A percentile compares a stretch with the other conserved stretches of the same genome.
phyloP scores from a whole-genome alignment of 805 yeast species.

The Blastobotrys terrestris region DNA sequence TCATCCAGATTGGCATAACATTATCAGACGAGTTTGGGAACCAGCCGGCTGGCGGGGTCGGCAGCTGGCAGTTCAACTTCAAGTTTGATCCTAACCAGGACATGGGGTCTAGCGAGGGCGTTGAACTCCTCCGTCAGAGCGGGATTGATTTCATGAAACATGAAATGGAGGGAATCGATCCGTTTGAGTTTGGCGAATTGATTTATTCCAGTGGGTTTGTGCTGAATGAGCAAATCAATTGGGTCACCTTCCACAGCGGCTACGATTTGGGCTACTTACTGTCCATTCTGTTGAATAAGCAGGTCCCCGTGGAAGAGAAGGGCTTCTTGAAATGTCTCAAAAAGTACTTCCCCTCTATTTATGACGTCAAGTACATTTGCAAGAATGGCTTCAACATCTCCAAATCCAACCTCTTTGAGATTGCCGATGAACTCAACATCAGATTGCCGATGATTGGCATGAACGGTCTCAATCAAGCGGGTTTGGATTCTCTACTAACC shows the following conservation, averaged over 20 bases:
- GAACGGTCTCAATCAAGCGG: constrained; percentile 37
- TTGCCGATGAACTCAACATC: constrained; percentile 40
- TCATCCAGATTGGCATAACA: constrained; percentile 82
- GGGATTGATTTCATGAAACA: constrained; percentile 79
- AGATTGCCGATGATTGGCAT: constrained; percentile 11
- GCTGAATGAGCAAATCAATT: constrained; percentile 60
- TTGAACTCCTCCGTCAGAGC: constrained; percentile 70
- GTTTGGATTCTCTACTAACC: constrained; percentile 39
- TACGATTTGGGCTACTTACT: constrained; percentile 90
- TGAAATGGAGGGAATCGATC: constrained; percentile 69
- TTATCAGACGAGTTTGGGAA: constrained; percentile 63
- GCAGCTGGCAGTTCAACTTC: constrained; percentile 97
- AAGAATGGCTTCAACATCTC: constrained; percentile 29
- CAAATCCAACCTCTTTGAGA: constrained; percentile 32
- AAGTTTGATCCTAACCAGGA: constrained; percentile 64
- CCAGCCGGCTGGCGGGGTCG: constrained; percentile 57
- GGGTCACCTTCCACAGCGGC: constrained; percentile 93
- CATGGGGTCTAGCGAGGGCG: constrained; percentile 83
- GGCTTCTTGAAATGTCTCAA: constrained; percentile 69
- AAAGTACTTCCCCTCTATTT: constrained; percentile 72
- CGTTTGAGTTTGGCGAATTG: constrained; percentile 73
- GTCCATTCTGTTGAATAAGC: constrained; percentile 64
- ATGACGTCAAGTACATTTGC: constrained; percentile 61
- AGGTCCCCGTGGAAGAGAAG: constrained; percentile 73
- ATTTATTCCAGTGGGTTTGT: constrained; percentile 82